Conservation (phyloP, 208 protist species). For the Angomonas deanei region DNA sequence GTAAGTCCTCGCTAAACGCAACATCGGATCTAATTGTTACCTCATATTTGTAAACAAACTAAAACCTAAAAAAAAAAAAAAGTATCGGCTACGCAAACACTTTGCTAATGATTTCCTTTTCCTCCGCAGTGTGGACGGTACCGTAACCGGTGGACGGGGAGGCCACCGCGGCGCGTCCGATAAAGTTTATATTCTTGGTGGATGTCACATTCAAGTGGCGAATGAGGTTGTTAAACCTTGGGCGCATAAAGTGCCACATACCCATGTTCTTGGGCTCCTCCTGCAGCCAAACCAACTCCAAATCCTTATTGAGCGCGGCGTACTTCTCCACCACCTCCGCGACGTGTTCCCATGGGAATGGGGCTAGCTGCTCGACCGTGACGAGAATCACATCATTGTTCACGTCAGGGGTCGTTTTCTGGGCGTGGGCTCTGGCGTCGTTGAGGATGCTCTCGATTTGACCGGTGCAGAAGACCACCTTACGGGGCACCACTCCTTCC, state of each 20-base stretch:
- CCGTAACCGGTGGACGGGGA: conserved; percentile 89
- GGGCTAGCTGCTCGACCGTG: conserved; percentile 95
- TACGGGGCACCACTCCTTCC: conserved; percentile 50
- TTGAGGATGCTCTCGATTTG: conserved; percentile 98
- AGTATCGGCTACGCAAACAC: conserved; percentile 38
- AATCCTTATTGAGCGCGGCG: conserved; percentile 64
- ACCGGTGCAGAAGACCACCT: conserved; percentile 96
- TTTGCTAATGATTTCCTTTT: conserved; percentile 61
- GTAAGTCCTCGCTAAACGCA: not conserved
- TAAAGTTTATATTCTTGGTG: conserved; percentile 46
- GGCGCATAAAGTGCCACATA: conserved; percentile 85
- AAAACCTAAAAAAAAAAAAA: not conserved
- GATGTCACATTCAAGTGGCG: conserved; percentile 39
- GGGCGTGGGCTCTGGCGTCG: conserved; percentile 49
- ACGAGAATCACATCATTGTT: conserved; percentile 89
- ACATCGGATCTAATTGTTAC: too few relatives aligned
- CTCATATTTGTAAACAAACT: too few relatives aligned
- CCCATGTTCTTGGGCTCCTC: conserved; percentile 99
- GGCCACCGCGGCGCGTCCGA: conserved; percentile 69
- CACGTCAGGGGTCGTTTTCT: conserved; percentile 38
- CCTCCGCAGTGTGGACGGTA: conserved; percentile 84
- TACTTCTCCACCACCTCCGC: conserved; percentile 86
- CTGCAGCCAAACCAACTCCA: conserved; percentile 94
- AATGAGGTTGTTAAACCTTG: conserved; percentile 75
- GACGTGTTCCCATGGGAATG: conserved; percentile 97